phyloP scores from a whole-genome alignment of 192 early-diverging fungal species.

The Bifiguratus adelaidae region DNA sequence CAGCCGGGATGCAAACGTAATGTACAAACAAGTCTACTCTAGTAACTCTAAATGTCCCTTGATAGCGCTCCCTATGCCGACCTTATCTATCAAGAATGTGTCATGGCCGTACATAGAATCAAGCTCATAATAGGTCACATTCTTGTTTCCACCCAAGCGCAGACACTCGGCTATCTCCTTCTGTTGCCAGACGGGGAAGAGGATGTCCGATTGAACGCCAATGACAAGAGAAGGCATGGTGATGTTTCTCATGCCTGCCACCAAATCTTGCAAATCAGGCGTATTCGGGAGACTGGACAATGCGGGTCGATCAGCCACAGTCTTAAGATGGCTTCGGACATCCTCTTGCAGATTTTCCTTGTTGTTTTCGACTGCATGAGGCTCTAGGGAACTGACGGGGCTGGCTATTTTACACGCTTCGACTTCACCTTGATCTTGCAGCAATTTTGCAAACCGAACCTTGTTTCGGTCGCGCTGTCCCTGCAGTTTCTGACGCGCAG shows the following conservation, averaged over 20 bases:
- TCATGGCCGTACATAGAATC: slow-evolving; percentile 97
- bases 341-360: too few relatives aligned
- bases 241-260: slow-evolving; percentile 57
- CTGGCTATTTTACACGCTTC: slow-evolving; percentile 1
- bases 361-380: background rate
- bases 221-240: slow-evolving; percentile 80
- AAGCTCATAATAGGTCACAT: slow-evolving; percentile 93
- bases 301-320: background rate
- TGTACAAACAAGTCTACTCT: slow-evolving; percentile 10
- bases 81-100: slow-evolving; percentile 86
- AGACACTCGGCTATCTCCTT: slow-evolving; percentile 91
- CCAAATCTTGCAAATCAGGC: slow-evolving; percentile 48
- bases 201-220: slow-evolving; percentile 89
- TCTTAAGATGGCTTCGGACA: too few relatives aligned
- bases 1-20: too few relatives aligned
- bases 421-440: background rate
- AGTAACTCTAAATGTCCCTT: slow-evolving; percentile 75
- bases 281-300: slow-evolving; percentile 15
- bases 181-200: slow-evolving; percentile 94
- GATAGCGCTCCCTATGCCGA: slow-evolving; percentile 87
- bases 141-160: slow-evolving; percentile 70
- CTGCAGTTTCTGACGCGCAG: slow-evolving; percentile 25
- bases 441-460: slow-evolving; percentile 7
- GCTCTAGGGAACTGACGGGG: background rate
- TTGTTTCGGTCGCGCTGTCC: slow-evolving; percentile 26